These are phyloP conservation scores for Pyronema domesticum DNA, from an alignment of 495 filamentous ascomycete genomes.

Conservation along the genomic window DNA sequence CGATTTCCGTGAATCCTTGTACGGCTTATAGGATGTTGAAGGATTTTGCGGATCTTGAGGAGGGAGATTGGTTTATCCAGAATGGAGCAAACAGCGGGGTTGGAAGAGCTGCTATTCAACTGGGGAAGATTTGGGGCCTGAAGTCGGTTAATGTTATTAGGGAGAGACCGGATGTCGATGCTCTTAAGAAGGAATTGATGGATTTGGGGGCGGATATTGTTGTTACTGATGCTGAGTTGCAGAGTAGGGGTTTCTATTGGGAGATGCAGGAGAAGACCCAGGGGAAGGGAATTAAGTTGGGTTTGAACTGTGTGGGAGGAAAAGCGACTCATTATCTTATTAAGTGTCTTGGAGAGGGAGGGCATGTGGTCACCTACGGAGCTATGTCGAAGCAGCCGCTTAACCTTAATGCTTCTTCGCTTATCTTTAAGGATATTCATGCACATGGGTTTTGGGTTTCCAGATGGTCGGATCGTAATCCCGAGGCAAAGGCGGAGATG, in stretches of 20 bases:
- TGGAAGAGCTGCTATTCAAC: constrained; percentile 71
- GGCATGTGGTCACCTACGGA: constrained; percentile 79
- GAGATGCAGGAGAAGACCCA: constrained; percentile 44
- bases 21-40: constrained; percentile 84
- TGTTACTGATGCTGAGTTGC: constrained; percentile 58
- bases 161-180: constrained; percentile 40
- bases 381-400: constrained; percentile 83
- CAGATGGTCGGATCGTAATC: constrained; percentile 63
- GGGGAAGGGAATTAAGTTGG: constrained; percentile 51
- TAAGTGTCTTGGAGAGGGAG: constrained; percentile 42
- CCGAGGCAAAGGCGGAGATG: constrained; percentile 54
- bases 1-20: constrained; percentile 76
- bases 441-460: constrained; percentile 93
- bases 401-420: constrained; percentile 50
- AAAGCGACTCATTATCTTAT: constrained; percentile 57
- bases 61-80: constrained; percentile 81
- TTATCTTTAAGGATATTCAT: constrained; percentile 78
- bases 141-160: constrained; percentile 75
- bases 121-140: constrained; percentile 66
- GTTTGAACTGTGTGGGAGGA: constrained; percentile 90
- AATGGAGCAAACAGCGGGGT: constrained; percentile 93
- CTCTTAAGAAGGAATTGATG: constrained; percentile 50
- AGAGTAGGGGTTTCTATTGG: constrained; percentile 41
- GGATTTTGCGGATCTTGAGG: constrained; percentile 52
- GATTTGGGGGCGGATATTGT: constrained; percentile 65